phyloP scores from a whole-genome alignment of 2,329 filamentous ascomycete genomes.

The Dryadomyces quercivorus region DNA sequence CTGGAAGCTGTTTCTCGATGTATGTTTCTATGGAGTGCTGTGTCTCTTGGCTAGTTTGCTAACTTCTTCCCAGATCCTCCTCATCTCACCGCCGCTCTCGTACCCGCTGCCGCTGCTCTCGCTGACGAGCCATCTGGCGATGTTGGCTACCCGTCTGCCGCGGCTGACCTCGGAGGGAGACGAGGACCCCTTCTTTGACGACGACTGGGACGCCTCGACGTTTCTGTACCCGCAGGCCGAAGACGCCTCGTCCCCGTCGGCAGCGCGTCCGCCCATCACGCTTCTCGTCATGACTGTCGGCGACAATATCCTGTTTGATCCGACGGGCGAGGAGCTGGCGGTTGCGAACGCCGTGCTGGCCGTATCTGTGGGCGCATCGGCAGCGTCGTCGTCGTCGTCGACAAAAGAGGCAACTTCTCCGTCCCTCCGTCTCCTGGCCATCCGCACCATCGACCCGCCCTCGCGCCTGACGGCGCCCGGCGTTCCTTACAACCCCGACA shows the following conservation, averaged over 20 bases:
- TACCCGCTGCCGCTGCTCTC: slow-evolving; percentile 90
- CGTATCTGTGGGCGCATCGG: slow-evolving; percentile 56
- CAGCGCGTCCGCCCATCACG: slow-evolving; percentile 64
- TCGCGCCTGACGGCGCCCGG: slow-evolving; percentile 61
- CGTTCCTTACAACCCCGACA: slow-evolving; percentile 51
- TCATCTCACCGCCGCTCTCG: slow-evolving; percentile 84
- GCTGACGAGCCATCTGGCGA: slow-evolving; percentile 83
- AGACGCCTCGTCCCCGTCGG: not conserved
- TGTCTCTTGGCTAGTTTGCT: not conserved
- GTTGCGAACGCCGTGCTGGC: slow-evolving; percentile 85
- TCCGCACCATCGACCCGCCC: slow-evolving; percentile 64
- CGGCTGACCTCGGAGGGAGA: slow-evolving; percentile 77
- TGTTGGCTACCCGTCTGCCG: slow-evolving; percentile 76
- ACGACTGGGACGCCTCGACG: slow-evolving; percentile 83
- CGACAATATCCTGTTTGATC: slow-evolving; percentile 87
- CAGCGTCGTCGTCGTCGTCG: not conserved
- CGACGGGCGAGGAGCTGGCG: slow-evolving; percentile 78
- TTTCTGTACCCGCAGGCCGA: slow-evolving; percentile 52
- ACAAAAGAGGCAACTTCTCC: slow-evolving; percentile 16
- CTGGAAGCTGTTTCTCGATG: slow-evolving; percentile 93
- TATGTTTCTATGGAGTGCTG: slow-evolving; percentile 31
- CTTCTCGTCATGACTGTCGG: slow-evolving; percentile 80
- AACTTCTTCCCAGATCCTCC: slow-evolving; percentile 52
- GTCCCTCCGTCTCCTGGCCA: slow-evolving; percentile 49
- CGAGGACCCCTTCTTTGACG: slow-evolving; percentile 94